Base-by-base conservation (phyloP, 2,329 filamentous ascomycete species). In the Penicillium sp. region DNA sequence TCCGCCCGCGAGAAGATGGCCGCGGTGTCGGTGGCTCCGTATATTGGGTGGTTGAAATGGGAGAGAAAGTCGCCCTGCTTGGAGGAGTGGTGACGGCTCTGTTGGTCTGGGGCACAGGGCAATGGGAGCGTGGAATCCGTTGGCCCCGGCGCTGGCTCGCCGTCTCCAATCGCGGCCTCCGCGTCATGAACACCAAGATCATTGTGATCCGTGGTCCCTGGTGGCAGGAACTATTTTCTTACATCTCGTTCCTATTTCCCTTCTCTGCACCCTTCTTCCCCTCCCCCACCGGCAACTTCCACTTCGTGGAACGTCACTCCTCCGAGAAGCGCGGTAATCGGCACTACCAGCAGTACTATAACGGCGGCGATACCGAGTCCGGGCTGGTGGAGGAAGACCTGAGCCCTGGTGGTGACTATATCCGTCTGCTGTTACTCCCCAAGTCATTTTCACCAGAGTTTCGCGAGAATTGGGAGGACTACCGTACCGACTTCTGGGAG, bases 381-480 rank as follows among this genome's bases (percentile, higher is more conserved):
- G 78, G 79, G 43, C 55, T 68, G 4, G 82, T 89, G 46, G 90
- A 96, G 64, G 91, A 97, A 69, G 93, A 97, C 62, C 77, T 98
- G 35, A 86, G 89, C 0, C 82, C 87, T 0, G 91, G 90, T 0
- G 93, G 93, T 2, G 89, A 97, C 69, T 87, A 91, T 63, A 85
- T 98, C 58, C 93, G 95, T 68, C 78, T 98, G 1, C 75, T 97
- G 14, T 76, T 98, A 6, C 79, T 96, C 9, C 89, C 93, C 1
- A 98, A 98, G 65, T 89, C 90, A 0, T 98, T 98, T 63, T 94
- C 88, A 5, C 85, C 93, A 0, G 89, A 88, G 38, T 98, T 98
- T 63, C 80, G 93, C 16, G 90, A 97, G 67, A 95, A 95, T 55
- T 98, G 93, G 93, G 93, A 98, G 63, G 77, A 91, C 13, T 98